A percentile compares a stretch with the other conserved stretches of the same genome.
These are phyloP conservation scores for Aspergillus persii DNA, from an alignment of 2,329 filamentous ascomycete genomes.

Conservation along the genomic window DNA sequence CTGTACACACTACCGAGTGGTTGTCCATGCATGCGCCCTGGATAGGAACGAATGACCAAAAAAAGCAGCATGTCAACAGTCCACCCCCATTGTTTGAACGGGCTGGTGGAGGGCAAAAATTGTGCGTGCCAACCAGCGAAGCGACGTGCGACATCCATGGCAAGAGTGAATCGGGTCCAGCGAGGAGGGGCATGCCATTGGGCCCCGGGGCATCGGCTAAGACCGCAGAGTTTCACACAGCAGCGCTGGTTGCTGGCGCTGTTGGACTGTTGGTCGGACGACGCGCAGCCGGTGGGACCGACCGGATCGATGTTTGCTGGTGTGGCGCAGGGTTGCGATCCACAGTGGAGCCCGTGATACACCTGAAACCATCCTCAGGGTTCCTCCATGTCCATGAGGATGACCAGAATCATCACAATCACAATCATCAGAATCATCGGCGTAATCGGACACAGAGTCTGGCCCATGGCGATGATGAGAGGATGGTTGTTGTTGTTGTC, in stretches of 20 bases:
- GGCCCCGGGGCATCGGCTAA: neutral
- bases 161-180: neutral
- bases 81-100: neutral
- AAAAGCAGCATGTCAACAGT: neutral
- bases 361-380: neutral
- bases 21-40: neutral
- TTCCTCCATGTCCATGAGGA: neutral
- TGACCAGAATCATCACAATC: too few species aligned
- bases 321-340: neutral
- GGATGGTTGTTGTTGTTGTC: too few species aligned
- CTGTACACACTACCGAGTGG: too few species aligned
- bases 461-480: too few species aligned
- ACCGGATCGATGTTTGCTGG: neutral
- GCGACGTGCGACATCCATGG: neutral
- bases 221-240: neutral
- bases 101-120: neutral
- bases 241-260: neutral
- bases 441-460: too few species aligned
- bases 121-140: neutral
- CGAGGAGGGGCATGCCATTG: neutral
- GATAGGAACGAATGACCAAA: neutral
- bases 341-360: neutral
- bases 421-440: too few species aligned
- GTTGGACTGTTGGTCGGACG: neutral
- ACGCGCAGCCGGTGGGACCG: neutral